A percentile compares a stretch with the other conserved stretches of the same genome.
Conservation (phyloP, 495 filamentous ascomycete species). For the Rhizodiscina lignyota region DNA sequence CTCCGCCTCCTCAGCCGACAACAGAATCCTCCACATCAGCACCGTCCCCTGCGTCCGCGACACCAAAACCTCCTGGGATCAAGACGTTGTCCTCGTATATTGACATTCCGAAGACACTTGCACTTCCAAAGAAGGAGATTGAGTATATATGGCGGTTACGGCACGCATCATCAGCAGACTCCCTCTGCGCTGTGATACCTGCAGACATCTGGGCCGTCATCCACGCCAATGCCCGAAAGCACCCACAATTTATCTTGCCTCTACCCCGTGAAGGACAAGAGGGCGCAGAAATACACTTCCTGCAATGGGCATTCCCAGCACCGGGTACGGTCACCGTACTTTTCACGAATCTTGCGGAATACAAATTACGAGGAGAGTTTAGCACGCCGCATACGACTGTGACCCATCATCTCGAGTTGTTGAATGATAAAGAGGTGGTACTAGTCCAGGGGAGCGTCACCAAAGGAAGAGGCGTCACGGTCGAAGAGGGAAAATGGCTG, state of each 20-base stretch:
- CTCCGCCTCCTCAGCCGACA: constrained; percentile 17
- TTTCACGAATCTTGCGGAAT: constrained; percentile 85
- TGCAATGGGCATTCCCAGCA: constrained; percentile 60
- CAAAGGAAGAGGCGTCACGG: constrained; percentile 57
- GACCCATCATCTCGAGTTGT: constrained; percentile 74
- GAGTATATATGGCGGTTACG: constrained; percentile 83
- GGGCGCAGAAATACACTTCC: constrained; percentile 61
- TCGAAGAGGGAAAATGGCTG: constrained; percentile 70
- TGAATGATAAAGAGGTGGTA: constrained; percentile 54
- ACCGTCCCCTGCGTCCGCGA: not conserved
- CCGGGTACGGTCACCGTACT: constrained; percentile 61
- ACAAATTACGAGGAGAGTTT: constrained; percentile 76
- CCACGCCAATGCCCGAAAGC: constrained; percentile 42
- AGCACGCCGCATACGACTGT: constrained; percentile 83
- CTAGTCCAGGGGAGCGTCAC: constrained; percentile 70
- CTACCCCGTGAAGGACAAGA: constrained; percentile 41
- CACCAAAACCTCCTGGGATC: constrained; percentile 31
- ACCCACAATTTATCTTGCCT: constrained; percentile 84
- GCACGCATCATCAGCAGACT: constrained; percentile 48
- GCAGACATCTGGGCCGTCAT: constrained; percentile 52
- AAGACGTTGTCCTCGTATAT: constrained; percentile 74
- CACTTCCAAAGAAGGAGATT: constrained; percentile 66
- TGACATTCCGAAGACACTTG: constrained; percentile 57
- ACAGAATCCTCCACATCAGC: constrained; percentile 13
- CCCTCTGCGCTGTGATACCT: constrained; percentile 71